These are phyloP conservation scores for Russula emetica DNA, from an alignment of 768 basidiomycete genomes.

Conservation along the genomic window DNA sequence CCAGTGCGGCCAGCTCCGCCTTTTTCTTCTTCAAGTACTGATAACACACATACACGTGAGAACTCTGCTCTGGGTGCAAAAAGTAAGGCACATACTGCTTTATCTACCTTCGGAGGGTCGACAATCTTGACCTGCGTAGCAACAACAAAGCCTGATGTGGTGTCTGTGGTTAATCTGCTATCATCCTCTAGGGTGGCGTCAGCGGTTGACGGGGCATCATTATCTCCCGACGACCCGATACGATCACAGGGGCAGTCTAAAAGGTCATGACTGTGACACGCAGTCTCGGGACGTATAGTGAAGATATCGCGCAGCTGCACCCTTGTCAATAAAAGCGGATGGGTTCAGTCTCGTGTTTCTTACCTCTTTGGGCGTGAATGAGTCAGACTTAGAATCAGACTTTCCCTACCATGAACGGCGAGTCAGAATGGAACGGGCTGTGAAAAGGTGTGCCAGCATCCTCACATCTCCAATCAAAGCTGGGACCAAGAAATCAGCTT, in stretches of 20 bases:
- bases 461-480: constrained; percentile 70
- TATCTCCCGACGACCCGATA: background rate
- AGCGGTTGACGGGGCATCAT: background rate
- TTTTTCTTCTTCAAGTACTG: constrained; percentile 69
- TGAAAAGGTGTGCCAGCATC: constrained; percentile 27
- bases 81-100: constrained; percentile 42
- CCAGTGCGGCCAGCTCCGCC: constrained; percentile 62
- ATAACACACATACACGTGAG: background rate
- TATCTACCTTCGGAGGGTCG: constrained; percentile 45
- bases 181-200: constrained; percentile 28
- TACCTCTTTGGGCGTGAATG: constrained; percentile 84
- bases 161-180: constrained; percentile 33
- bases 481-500: constrained; percentile 31
- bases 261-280: constrained; percentile 90
- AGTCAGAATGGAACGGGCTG: constrained; percentile 10
- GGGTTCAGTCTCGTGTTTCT: constrained; percentile 30
- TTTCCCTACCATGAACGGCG: constrained; percentile 33
- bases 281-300: constrained; percentile 70
- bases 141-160: constrained; percentile 45
- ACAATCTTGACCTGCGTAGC: constrained; percentile 58
- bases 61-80: constrained; percentile 16
- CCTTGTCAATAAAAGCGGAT: constrained; percentile 16
- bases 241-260: constrained; percentile 70
- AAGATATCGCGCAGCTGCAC: constrained; percentile 86
- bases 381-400: constrained; percentile 68